These are phyloP conservation scores for Chalara sp. DNA, from an alignment of 2,329 filamentous ascomycete species.

Conservation along the genomic window DNA sequence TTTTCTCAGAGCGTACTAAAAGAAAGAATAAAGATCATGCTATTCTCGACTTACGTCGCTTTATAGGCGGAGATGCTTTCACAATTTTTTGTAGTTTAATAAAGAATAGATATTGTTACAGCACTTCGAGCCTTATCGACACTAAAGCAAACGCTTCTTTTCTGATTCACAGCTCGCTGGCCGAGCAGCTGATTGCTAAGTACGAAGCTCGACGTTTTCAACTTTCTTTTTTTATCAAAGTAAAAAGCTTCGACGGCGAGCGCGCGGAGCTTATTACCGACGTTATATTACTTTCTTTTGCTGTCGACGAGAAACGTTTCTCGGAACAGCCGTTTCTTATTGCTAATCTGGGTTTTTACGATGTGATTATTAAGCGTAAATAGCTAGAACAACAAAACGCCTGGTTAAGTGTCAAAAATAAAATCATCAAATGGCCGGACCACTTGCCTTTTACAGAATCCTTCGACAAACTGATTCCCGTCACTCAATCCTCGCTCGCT, in stretches of 20 bases:
- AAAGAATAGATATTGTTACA: background rate
- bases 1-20: background rate
- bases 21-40: background rate
- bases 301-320: too few relatives aligned
- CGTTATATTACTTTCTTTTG: too few relatives aligned
- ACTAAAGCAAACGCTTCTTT: too few relatives aligned
- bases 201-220: too few relatives aligned
- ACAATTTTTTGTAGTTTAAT: background rate
- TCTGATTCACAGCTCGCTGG: too few relatives aligned
- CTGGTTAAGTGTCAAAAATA: background rate
- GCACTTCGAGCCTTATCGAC: too few relatives aligned
- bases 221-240: too few relatives aligned
- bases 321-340: background rate
- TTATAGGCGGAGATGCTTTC: too few relatives aligned
- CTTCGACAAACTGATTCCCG: background rate
- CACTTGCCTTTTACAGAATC: background rate
- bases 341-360: background rate
- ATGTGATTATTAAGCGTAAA: background rate
- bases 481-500: background rate
- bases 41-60: background rate
- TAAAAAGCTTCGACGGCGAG: too few relatives aligned
- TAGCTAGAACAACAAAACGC: background rate
- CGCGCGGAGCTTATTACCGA: too few relatives aligned
- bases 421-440: too few relatives aligned
- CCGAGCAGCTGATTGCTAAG: too few relatives aligned